phyloP scores from a whole-genome alignment of 2,329 filamentous ascomycete genomes.

The Lasiodiplodia sp. region DNA sequence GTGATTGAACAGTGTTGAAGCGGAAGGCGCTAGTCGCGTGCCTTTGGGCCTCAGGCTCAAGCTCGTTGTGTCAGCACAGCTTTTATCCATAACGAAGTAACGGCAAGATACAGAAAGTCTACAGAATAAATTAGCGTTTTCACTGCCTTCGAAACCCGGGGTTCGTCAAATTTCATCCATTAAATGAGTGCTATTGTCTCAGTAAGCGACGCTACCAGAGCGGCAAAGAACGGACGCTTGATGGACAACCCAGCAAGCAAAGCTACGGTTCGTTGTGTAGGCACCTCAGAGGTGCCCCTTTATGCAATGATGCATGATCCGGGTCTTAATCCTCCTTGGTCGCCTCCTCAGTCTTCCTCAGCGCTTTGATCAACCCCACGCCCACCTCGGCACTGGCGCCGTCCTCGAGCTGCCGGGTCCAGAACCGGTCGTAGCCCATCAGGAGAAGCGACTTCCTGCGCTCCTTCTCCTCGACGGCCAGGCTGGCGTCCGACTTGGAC shows the following conservation, averaged over 20 bases:
- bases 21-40: too few relatives aligned
- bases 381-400: constrained; percentile 38
- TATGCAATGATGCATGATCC: not conserved
- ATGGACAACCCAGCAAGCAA: not conserved
- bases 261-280: not conserved
- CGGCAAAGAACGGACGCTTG: constrained; percentile 14
- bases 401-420: constrained; percentile 41
- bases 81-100: not conserved
- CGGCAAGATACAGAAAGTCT: not conserved
- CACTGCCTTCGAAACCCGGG: not conserved
- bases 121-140: not conserved
- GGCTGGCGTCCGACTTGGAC: constrained; percentile 32
- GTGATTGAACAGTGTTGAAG: not conserved
- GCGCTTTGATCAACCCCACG: constrained; percentile 39
- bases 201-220: constrained; percentile 7
- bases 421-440: constrained; percentile 42
- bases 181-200: not conserved
- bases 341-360: constrained; percentile 32
- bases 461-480: constrained; percentile 38
- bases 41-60: too few relatives aligned
- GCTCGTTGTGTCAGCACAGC: too few relatives aligned
- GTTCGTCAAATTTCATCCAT: constrained; percentile 1
- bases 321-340: constrained; percentile 9
- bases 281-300: not conserved
- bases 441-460: constrained; percentile 43